Evolutionary conservation across 1,284 basidiomycete genomes (phyloP), one percentile per base, ranked within the genome.

Genomic region (Fistulina hepatica): DNA sequence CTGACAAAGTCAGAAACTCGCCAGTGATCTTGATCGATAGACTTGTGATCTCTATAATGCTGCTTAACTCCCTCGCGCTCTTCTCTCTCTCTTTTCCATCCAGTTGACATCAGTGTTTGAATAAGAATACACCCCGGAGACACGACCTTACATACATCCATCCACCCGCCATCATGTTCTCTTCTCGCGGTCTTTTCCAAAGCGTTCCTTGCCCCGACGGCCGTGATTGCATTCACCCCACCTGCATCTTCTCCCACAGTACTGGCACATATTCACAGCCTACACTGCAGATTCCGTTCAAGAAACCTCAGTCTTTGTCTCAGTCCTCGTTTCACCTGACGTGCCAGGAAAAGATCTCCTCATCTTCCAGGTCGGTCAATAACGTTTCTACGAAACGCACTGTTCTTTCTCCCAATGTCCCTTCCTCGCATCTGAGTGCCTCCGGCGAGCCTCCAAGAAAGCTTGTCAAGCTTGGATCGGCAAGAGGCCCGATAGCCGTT

Each of bases 91-190:
- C n/a, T n/a, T n/a, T n/a, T n/a, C n/a, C n/a, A n/a, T n/a, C n/a
- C n/a, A n/a, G n/a, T n/a, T n/a, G n/a, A n/a, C n/a, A n/a, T n/a
- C n/a, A n/a, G n/a, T n/a, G n/a, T n/a, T n/a, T n/a, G n/a, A n/a
- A n/a, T n/a, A n/a, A n/a, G n/a, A n/a, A n/a, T n/a, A n/a, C n/a
- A n/a, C n/a, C n/a, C n/a, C n/a, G n/a, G n/a, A n/a, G n/a, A n/a
- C n/a, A n/a, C n/a, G n/a, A n/a, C n/a, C n/a, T n/a, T n/a, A n/a
- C n/a, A n/a, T n/a, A n/a, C n/a, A n/a, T n/a, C n/a, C n/a, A n/a
- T n/a, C n/a, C n/a, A n/a, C n/a, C n/a, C n/a, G n/a, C n/a, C 17
- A 16, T 26, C 39, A 86, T 89, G 84, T 86, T 89, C 54, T 67
- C 79, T 8, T 60, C 70, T 1, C 53, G 67, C 6, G 64, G 65